Percentiles rank a stretch among this genome's conserved stretches.
These are phyloP conservation scores for Ophiocordyceps camponoti-rufipedis DNA, from an alignment of 2,329 filamentous ascomycete genomes.

Conservation along the genomic window DNA sequence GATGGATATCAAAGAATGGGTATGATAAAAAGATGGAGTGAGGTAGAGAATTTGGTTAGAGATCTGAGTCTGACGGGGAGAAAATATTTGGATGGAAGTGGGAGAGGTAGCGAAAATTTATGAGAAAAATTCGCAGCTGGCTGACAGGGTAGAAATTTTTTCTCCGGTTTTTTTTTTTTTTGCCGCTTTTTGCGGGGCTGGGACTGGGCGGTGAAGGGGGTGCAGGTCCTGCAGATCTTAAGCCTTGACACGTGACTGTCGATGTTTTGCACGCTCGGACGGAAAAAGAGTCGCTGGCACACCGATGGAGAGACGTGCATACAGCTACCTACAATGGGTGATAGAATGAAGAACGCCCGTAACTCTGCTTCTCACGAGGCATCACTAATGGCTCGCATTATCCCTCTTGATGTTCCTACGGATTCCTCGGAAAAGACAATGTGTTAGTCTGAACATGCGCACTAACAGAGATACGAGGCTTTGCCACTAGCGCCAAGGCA, in stretches of 20 bases:
- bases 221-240: not conserved
- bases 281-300: too few relatives aligned
- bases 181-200: constrained; percentile 14
- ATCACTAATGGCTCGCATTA: too few relatives aligned
- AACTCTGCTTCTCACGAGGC: too few relatives aligned
- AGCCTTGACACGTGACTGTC: too few relatives aligned
- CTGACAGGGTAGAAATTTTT: constrained; percentile 3
- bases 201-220: constrained; percentile 15
- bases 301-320: too few relatives aligned
- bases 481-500: not conserved
- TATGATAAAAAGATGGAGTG: not conserved
- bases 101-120: not conserved
- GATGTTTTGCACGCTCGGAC: too few relatives aligned
- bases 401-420: too few relatives aligned
- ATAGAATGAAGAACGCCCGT: too few relatives aligned
- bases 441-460: not conserved
- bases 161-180: constrained; percentile 10
- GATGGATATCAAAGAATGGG: constrained; percentile 5
- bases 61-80: not conserved
- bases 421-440: too few relatives aligned
- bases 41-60: not conserved
- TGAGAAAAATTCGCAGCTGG: not conserved
- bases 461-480: not conserved
- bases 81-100: not conserved
- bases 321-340: too few relatives aligned